Base-by-base conservation (phyloP, 2,329 filamentous ascomycete species). In the Xylariales sp. region DNA sequence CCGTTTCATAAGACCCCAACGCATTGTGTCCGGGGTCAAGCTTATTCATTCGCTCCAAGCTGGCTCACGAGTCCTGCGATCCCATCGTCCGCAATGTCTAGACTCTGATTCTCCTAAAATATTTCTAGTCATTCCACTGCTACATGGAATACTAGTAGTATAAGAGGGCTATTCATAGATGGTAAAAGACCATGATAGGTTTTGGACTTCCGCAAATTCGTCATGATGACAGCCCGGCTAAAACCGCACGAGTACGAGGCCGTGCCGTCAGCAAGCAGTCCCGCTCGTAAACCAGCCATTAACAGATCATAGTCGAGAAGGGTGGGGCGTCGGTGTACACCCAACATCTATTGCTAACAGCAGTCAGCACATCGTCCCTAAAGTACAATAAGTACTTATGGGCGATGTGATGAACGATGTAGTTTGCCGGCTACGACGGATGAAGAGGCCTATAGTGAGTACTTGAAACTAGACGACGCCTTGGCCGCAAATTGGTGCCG, bases 211-310 rank as follows among this genome's bases (percentile, higher is more conserved):
- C 23, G 18, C 60, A 16, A 30, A 18, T 48, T 54, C 18, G 36
- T 54, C 48, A 63, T 39, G 32, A 32, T 52, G 60, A 57, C 23
- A 28, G 39, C 28, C 39, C 18, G 12, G 46, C 36, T 12, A 28
- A 32, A 53, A 12, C 57, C 46, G 23, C 49, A 55, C 23, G 49
- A 52, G 48, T 32, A 62, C 32, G 30, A 30, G 54, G 62, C 60
- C 46, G 65, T 65, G 68, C 70, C 62, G 71, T 73, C 74, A 75
- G 71, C 69, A 69, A 69, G 69, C 66, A 69, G 62, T 63, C 67
- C 61, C 34, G 68, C 67, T 75, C 75, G 74, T 74, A 76, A 73
- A 74, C 62, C 58, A 67, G 62, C 71, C 73, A 75, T 71, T 70
- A 14, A 57, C 45, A 69, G 52, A 52, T 56, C 62, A 62, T 62